A percentile compares a stretch with the other conserved stretches of the same genome.
Evolutionary conservation across 352 stramenopile species (phyloP).

Genomic region (Globisporangium ultimum): DNA sequence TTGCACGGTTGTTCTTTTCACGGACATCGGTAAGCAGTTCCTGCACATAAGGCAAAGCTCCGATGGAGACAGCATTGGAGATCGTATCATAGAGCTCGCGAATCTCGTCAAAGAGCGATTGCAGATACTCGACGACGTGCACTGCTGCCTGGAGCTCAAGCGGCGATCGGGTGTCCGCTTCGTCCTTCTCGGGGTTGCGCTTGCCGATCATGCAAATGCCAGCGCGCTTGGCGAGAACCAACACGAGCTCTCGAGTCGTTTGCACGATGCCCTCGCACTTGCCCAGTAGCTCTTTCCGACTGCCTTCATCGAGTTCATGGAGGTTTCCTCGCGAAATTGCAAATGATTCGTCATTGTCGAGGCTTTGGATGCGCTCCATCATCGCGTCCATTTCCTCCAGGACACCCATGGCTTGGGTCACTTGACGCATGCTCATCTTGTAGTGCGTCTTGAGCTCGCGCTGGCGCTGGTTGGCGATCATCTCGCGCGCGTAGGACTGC

Average conservation of each 20-base stretch:
- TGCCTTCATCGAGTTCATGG: not conserved
- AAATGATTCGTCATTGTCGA: constrained; percentile 4
- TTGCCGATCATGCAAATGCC: constrained; percentile 70
- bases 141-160: constrained; percentile 30
- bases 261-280: constrained; percentile 29
- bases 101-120: constrained; percentile 38
- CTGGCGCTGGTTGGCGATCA: constrained; percentile 44
- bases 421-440: constrained; percentile 39
- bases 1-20: constrained; percentile 26
- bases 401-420: constrained; percentile 50
- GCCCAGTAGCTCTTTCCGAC: constrained; percentile 5
- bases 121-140: constrained; percentile 16
- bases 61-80: not conserved
- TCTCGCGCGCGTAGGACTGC: constrained; percentile 38
- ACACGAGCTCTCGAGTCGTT: constrained; percentile 32
- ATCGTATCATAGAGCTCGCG: constrained; percentile 1
- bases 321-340: not conserved
- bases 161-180: constrained; percentile 36
- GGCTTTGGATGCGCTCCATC: constrained; percentile 27
- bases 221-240: constrained; percentile 50
- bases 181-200: constrained; percentile 41
- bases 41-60: constrained; percentile 20
- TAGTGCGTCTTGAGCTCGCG: constrained; percentile 60
- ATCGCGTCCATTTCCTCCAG: constrained; percentile 61
- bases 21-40: constrained; percentile 42